Evolutionary conservation across 2,329 filamentous ascomycete species (phyloP), one percentile per base, ranked within the genome.

Genomic region (Paramyrothecium sp.): DNA sequence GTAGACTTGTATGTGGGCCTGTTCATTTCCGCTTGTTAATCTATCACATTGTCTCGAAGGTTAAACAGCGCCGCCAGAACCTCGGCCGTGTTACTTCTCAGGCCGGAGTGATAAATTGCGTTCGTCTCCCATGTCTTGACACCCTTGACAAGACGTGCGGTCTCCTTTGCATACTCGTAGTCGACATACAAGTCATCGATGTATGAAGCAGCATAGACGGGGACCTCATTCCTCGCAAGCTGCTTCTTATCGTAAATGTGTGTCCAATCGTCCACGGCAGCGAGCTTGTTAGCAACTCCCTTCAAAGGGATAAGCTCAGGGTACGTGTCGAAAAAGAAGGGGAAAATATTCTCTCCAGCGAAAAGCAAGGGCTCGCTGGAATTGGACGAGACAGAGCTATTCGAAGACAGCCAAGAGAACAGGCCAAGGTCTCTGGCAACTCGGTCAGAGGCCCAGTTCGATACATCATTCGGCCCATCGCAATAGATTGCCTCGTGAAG

Each of bases 181-280:
- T 96, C 90, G 30, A 98, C 93, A 67, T 96, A 97, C 90, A 97
- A 95, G 69, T 97, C 92, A 61, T 97, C 89, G 3, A 91, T 72
- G 65, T 90, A 98, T 2, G 86, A 89, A 1, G 90, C 91, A 1
- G 92, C 89, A 67, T 95, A 97, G 0, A 96, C 86, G 0, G 94
- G 93, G 0, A 97, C 91, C 58, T 87, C 80, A 66, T 97, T 97
- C 65, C 81, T 83, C 19, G 81, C 82, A 51, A 97, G 78, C 71
- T 90, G 88, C 54, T 84, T 82, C 60, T 85, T 78, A 67, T 96
- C 85, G 70, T 97, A 97, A 3, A 97, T 79, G 0, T 78, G 75
- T 2, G 88, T 84, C 93, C 94, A 97, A 60, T 88, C 82, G 5
- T 81, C 73, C 49, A 84, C 83, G 1, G 78, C 67, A 1, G 93